phyloP scores from a whole-genome alignment of 139 green algal species.

The Spirogloea muscicola region DNA sequence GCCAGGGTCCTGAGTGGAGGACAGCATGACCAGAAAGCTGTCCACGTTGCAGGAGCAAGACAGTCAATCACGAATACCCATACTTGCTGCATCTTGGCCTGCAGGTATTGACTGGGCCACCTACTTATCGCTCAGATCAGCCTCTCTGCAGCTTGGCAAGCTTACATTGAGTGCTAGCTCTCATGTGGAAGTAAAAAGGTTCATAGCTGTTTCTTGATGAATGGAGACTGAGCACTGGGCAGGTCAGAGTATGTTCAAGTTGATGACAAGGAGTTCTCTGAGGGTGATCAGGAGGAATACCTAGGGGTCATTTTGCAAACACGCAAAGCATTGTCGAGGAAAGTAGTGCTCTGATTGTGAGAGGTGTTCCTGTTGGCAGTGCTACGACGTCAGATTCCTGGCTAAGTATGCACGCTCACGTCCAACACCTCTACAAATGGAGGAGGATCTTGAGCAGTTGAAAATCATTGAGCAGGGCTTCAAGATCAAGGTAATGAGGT shows the following conservation, averaged over 20 bases:
- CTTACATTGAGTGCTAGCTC: not conserved
- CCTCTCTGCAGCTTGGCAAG: not conserved
- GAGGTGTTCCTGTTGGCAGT: too few species aligned
- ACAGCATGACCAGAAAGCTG: slow-evolving; percentile 44
- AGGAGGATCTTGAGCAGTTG: slow-evolving; percentile 75
- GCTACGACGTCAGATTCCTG: slow-evolving; percentile 64
- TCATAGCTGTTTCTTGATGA: not conserved
- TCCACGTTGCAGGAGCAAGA: slow-evolving; percentile 29
- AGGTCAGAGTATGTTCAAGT: too few species aligned
- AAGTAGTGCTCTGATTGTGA: too few species aligned
- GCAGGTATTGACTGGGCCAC: not conserved
- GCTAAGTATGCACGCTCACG: slow-evolving; percentile 53
- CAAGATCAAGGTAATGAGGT: slow-evolving; percentile 61
- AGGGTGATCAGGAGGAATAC: too few species aligned
- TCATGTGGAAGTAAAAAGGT: not conserved
- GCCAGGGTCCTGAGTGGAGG: slow-evolving; percentile 39
- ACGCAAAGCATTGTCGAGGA: too few species aligned
- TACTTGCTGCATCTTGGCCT: slow-evolving; percentile 68
- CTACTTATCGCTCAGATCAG: too few species aligned
- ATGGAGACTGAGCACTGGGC: not conserved
- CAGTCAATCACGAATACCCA: slow-evolving; percentile 36
- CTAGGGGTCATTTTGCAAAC: too few species aligned
- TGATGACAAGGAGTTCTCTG: too few species aligned
- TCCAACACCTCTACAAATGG: slow-evolving; percentile 59
- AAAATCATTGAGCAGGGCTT: slow-evolving; percentile 73